Evolutionary conservation across 768 basidiomycete species (phyloP).

Genomic region (Hemileccinum impolitum): DNA sequence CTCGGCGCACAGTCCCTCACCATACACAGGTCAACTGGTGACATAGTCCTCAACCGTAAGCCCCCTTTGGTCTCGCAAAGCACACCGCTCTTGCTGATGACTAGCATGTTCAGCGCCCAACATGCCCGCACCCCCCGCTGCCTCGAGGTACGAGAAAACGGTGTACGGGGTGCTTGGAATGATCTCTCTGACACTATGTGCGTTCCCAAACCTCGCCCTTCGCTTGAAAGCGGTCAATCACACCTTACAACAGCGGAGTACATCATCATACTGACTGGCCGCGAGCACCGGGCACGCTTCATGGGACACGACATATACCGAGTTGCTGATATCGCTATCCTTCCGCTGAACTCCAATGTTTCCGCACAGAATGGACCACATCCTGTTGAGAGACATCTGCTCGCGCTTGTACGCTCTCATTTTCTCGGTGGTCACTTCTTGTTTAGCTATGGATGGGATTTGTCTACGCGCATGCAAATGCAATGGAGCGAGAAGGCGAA

Average conservation of each 20-base stretch:
- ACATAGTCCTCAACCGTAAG: slow-evolving; percentile 69
- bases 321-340: slow-evolving; percentile 87
- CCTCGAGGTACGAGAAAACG: slow-evolving; percentile 58
- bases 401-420: slow-evolving; percentile 85
- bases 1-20: slow-evolving; percentile 63
- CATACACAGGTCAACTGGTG: slow-evolving; percentile 70
- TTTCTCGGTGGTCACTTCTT: slow-evolving; percentile 76
- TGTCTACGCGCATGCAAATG: slow-evolving; percentile 82
- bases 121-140: slow-evolving; percentile 48
- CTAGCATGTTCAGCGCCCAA: slow-evolving; percentile 43
- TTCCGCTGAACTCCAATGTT: slow-evolving; percentile 75
- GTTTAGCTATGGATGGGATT: slow-evolving; percentile 88
- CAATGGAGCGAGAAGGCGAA: slow-evolving; percentile 62
- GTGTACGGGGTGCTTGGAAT: slow-evolving; percentile 76
- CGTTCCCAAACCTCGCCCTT: slow-evolving; percentile 24
- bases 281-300: slow-evolving; percentile 72
- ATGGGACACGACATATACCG: slow-evolving; percentile 86
- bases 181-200: slow-evolving; percentile 75
- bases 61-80: background rate
- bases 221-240: background rate
- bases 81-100: background rate
- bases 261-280: slow-evolving; percentile 81
- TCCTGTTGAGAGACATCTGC: slow-evolving; percentile 82
- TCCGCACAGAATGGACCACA: slow-evolving; percentile 68
- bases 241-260: slow-evolving; percentile 71